Evolutionary conservation across 306 rosid genomes (phyloP).

Genomic region (Vigna angularis): DNA sequence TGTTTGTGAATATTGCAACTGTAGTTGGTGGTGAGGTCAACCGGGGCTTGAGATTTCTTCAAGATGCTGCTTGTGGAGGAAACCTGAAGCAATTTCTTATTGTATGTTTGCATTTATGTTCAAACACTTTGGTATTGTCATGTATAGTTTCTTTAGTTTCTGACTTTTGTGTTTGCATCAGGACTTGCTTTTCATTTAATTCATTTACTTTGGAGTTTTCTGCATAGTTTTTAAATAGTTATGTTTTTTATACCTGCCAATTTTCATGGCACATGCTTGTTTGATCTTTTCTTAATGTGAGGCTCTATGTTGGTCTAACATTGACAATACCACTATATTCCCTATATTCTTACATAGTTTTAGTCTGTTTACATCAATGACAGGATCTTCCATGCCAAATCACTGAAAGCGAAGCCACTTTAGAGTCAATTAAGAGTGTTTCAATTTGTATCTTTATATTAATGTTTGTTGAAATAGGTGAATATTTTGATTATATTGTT

Average conservation of each 20-base stretch:
- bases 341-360: neutral
- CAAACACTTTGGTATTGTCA: neutral
- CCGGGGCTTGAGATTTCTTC: conserved; percentile 62
- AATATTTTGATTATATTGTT: no score
- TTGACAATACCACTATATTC: neutral
- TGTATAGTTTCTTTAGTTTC: conserved; percentile 1
- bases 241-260: neutral
- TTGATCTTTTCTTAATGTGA: conserved; percentile 3
- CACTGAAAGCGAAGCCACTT: conserved; percentile 3
- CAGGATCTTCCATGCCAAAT: conserved; percentile 1
- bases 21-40: conserved; percentile 65
- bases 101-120: conserved; percentile 53
- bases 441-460: neutral
- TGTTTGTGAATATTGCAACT: conserved; percentile 67
- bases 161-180: conserved; percentile 2
- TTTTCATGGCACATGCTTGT: neutral
- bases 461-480: no score
- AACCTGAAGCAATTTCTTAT: conserved; percentile 73
- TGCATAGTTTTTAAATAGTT: neutral
- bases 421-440: neutral
- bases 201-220: conserved; percentile 8
- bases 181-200: conserved; percentile 11
- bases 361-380: conserved; percentile 2
- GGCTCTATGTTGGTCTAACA: neutral
- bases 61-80: conserved; percentile 81